These are phyloP conservation scores for Rhododendron williamsianum DNA, from an alignment of 148 eudicot genomes.

Conservation along the genomic window DNA sequence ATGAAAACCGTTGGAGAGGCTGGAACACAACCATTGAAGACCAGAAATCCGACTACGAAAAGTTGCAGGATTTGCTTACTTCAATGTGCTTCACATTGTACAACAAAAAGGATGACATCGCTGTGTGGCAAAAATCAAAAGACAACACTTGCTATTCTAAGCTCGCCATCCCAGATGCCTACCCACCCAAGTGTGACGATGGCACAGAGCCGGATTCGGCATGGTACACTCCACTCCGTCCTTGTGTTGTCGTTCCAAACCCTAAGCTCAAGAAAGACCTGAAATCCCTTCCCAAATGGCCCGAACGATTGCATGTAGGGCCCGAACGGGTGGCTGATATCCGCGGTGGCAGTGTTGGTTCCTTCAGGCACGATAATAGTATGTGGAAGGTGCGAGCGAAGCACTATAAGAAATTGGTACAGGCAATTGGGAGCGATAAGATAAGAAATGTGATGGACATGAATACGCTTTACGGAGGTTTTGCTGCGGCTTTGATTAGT, in stretches of 20 bases:
- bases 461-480: constrained; percentile 88
- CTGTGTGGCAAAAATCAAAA: constrained; percentile 78
- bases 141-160: constrained; percentile 60
- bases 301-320: constrained; percentile 45
- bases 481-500: constrained; percentile 64
- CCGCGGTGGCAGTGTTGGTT: constrained; percentile 55
- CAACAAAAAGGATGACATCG: constrained; percentile 73
- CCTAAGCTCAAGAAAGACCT: constrained; percentile 47
- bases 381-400: constrained; percentile 70
- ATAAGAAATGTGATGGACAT: constrained; percentile 95
- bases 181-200: constrained; percentile 89
- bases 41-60: constrained; percentile 64
- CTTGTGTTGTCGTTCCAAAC: constrained; percentile 71
- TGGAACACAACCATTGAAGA: constrained; percentile 86
- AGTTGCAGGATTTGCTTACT: constrained; percentile 57
- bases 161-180: constrained; percentile 51
- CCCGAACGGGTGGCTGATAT: constrained; percentile 68
- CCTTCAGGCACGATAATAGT: constrained; percentile 60
- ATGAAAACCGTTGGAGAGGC: constrained; percentile 72
- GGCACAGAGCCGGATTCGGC: constrained; percentile 84
- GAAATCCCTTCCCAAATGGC: constrained; percentile 69
- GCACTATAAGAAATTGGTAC: constrained; percentile 81
- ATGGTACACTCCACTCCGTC: constrained; percentile 92
- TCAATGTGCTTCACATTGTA: constrained; percentile 77
- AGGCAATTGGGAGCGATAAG: constrained; percentile 66